Base-by-base conservation (phyloP, 106 monocot species). In the Phalaenopsis equestris region DNA sequence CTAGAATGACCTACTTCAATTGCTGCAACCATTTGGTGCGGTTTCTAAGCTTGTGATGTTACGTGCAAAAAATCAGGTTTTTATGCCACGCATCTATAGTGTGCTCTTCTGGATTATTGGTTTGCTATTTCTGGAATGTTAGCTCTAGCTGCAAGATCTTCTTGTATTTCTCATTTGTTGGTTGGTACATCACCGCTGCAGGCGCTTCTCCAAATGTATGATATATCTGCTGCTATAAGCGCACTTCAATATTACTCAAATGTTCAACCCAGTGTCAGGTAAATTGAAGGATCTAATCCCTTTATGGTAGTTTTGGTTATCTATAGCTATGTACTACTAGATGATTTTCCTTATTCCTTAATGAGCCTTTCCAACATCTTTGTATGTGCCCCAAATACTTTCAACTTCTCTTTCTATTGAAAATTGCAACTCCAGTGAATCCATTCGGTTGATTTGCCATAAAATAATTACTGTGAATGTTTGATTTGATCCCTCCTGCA, bases 131-230 rank as follows among this genome's bases (percentile, higher is more conserved):
- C 8, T 76, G 75, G 2, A 8, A 41, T 48, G 7, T 41, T 42
- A 43, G 41, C 42, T 74, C 7, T 42, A 19, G 41, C 42, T 74
- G 74, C 19, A 5, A 18, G 41, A 6, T 17, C 49, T 21, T 52
- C 52, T 52, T 52, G 12, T 43, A 30, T 76, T 49, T 76, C 42
- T 76, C 24, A 49, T 48, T 23, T 24, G 24, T 41, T 76, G 46
- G 3, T 76, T 48, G 46, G 42, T 24, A 3, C n/a, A 24, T 9
- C 17, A n/a, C 24, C 21, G 49, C n/a, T 41, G 15, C 86, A 91
- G 91, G 89, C 91, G 76, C 91, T 91, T 83, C 85, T 91, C 45
- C 91, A 91, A 82, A 91, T 91, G 91, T 87, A 89, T 73, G 91
- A 91, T 75, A 80, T 88, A 24, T 37, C 85, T 72, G 83, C 91